Evolutionary conservation across 352 stramenopile genomes (phyloP).

Genomic region (Globisporangium radiosum): DNA sequence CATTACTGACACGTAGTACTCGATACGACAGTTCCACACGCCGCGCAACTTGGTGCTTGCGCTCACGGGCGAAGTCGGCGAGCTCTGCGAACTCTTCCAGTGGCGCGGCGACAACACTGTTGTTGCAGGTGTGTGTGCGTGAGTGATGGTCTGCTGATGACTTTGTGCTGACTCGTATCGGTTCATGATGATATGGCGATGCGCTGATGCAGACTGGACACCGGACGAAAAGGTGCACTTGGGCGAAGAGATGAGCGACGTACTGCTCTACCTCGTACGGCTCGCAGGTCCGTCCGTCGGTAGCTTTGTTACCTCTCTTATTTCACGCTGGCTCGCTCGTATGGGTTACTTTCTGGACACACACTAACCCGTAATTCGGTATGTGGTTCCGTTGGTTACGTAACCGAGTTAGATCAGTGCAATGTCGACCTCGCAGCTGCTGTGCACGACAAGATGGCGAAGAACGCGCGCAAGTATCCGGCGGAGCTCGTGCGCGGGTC

Average conservation of each 20-base stretch:
- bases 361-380: too few relatives aligned
- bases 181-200: too few relatives aligned
- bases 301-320: too few relatives aligned
- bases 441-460: conserved; percentile 91
- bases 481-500: conserved; percentile 47
- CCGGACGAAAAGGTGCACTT: conserved; percentile 86
- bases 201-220: conserved; percentile 41
- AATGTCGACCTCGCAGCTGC: conserved; percentile 84
- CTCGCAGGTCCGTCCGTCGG: conserved; percentile 50
- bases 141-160: too few relatives aligned
- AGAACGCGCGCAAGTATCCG: conserved; percentile 86
- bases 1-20: too few relatives aligned
- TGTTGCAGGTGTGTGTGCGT: conserved; percentile 29
- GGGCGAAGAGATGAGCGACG: conserved; percentile 95
- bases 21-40: conserved; percentile 34
- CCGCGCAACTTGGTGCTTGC: conserved; percentile 93
- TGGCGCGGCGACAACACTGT: conserved; percentile 81
- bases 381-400: too few relatives aligned
- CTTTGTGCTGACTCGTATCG: too few relatives aligned
- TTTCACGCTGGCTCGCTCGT: too few relatives aligned
- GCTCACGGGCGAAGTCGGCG: conserved; percentile 92
- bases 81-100: conserved; percentile 94
- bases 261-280: conserved; percentile 94
- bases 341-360: too few relatives aligned
- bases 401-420: conserved; percentile 56